Conservation (phyloP, 2,329 filamentous ascomycete genomes). For the Epichloe amarillans region DNA sequence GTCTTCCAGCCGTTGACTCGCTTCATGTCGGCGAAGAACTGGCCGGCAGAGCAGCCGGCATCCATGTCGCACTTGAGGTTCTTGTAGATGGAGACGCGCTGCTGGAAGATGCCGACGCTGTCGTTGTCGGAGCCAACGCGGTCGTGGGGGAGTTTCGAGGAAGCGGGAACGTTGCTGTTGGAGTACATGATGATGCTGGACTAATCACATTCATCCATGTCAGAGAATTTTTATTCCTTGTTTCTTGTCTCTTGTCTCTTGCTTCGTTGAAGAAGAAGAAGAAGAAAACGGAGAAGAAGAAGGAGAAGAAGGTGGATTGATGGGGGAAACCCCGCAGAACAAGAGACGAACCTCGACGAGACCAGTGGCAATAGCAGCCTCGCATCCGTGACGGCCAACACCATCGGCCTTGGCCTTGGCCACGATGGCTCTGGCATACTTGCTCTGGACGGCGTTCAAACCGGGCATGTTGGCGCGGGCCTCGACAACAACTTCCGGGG, state of each 20-base stretch:
- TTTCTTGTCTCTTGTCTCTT: not conserved
- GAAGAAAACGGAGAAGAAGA: too few species aligned
- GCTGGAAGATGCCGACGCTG: conserved; percentile 13
- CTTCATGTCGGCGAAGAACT: conserved; percentile 11
- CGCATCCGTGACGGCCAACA: conserved; percentile 11
- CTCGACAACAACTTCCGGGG: conserved; percentile 1
- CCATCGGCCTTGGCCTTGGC: conserved; percentile 7
- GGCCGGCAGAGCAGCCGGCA: conserved; percentile 10
- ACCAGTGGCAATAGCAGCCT: conserved; percentile 11
- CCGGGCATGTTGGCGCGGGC: conserved; percentile 9
- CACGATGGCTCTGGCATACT: conserved; percentile 11
- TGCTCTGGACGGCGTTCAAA: conserved; percentile 9
- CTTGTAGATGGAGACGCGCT: conserved; percentile 11
- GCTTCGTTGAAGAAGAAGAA: not conserved
- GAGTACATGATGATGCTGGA: conserved; percentile 11
- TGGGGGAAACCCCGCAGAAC: not conserved
- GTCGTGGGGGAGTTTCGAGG: conserved; percentile 9
- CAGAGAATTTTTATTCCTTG: not conserved
- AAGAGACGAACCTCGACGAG: conserved; percentile 10
- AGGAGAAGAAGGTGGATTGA: not conserved
- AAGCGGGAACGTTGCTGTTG: conserved; percentile 10
- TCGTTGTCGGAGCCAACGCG: conserved; percentile 11
- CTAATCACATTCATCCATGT: not conserved
- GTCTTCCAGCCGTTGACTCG: conserved; percentile 10
- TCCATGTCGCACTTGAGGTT: conserved; percentile 12